Base-by-base conservation (phyloP, 441 rosid species). In the Croton setiger region DNA sequence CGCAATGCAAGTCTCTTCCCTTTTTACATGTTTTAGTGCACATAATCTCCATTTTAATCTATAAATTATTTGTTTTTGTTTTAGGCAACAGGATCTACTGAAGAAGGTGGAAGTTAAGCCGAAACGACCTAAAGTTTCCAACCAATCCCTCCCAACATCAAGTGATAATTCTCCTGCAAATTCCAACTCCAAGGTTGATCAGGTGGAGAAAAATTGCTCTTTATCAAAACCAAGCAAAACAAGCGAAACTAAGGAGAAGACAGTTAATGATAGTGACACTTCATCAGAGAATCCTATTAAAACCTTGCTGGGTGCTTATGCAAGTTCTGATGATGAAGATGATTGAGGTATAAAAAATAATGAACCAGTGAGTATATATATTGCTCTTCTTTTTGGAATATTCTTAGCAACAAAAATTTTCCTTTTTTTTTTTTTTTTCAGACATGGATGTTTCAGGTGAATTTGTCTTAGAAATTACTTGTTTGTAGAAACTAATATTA, bases 61-160 rank as follows among this genome's bases (percentile, higher is more conserved):
- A 45, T 14, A 23, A 68, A 52, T 62, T 72, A 39, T 69, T 17
- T 53, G 69, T 27, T 37, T 5, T 39, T 43, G 43, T 35, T 70
- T 47, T 74, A 92, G 98, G 83, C 98, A 94, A 71, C 97, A 92
- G 74, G 97, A 82, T 84, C 82, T 94, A 56, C 82, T 91, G 75
- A 94, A 88, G 75, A 91, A 82, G 69, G 87, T 94, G 5, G 97
- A 90, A 82, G 87, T 91, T 43, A 94, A 91, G 79, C 96, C 91
- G 4, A 94, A 94, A 69, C 82, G 85, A 17, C 83, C 76, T 4
- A 84, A 69, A 78, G 66, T 82, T 48, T 84, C 88, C 43, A 41
- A 77, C 66, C 78, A 60, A 47, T 68, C 84, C 15, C 68, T 76
- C 18, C 55, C 78, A 23, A 36, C 57, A 54, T 76, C 85, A 58